Conservation (phyloP, 2,329 filamentous ascomycete genomes). For the Colletotrichum sp. region DNA sequence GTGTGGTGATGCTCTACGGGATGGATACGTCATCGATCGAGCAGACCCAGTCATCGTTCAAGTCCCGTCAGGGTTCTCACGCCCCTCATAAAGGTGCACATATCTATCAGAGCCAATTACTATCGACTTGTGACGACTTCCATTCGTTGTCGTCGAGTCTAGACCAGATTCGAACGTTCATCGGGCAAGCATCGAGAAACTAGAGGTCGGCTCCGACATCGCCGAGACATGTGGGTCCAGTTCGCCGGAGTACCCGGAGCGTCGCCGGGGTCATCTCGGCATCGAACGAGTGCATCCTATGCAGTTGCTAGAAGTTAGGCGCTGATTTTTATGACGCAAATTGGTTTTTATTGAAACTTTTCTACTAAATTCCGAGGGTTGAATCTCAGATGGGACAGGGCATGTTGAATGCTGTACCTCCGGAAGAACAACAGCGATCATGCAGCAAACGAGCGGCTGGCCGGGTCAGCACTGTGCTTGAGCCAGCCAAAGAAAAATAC, state of each 20-base stretch:
- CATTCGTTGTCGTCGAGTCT: neutral
- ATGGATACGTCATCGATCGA: conserved; percentile 9
- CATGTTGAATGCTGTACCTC: neutral
- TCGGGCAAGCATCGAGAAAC: neutral
- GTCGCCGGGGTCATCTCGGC: neutral
- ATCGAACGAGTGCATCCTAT: neutral
- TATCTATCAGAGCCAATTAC: neutral
- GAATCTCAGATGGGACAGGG: accelerated
- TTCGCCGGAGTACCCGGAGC: neutral
- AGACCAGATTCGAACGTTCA: accelerated
- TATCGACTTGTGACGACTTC: neutral
- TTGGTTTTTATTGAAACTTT: neutral
- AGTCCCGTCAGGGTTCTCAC: neutral
- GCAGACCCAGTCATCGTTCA: neutral
- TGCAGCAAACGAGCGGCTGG: neutral
- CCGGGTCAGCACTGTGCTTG: neutral
- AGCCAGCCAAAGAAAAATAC: neutral
- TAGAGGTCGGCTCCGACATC: neutral
- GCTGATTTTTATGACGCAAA: accelerated
- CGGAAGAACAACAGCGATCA: neutral
- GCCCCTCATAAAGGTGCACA: neutral
- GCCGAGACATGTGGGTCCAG: neutral
- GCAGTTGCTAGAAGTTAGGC: accelerated
- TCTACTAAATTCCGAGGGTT: neutral
- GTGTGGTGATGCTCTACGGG: neutral